phyloP scores from a whole-genome alignment of 768 basidiomycete genomes.

The Boletus bicolor region DNA sequence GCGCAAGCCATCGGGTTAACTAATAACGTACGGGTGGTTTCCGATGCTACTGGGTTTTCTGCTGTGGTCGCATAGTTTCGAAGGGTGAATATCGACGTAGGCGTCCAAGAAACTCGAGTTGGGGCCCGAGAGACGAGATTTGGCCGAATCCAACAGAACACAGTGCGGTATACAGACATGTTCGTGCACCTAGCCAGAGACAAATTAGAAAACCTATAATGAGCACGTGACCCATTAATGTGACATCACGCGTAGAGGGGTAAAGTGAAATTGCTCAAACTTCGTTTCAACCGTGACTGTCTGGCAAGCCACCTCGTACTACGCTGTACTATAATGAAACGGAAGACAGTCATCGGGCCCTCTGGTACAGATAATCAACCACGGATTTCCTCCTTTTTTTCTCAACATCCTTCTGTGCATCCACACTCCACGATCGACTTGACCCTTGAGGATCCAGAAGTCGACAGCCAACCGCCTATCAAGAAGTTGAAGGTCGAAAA shows the following conservation, averaged over 20 bases:
- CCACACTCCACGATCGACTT: conserved; percentile 46
- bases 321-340: conserved; percentile 15
- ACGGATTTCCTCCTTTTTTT: conserved; percentile 44
- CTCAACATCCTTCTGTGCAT: conserved; percentile 13
- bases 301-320: no score
- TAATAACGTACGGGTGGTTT: conserved; percentile 57
- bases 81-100: not conserved
- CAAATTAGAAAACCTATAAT: not conserved
- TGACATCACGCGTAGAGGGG: conserved; percentile 23
- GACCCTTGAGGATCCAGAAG: conserved; percentile 41
- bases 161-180: conserved; percentile 12
- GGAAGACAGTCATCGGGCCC: conserved; percentile 2
- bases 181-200: not conserved
- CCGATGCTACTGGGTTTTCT: conserved; percentile 50
- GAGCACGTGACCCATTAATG: conserved; percentile 24
- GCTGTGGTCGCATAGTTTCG: conserved; percentile 16
- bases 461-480: conserved; percentile 22
- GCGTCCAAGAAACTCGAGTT: not conserved
- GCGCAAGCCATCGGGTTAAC: not conserved
- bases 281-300: no score
- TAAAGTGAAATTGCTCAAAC: not conserved
- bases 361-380: conserved; percentile 28
- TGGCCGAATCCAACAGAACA: conserved; percentile 5
- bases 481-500: conserved; percentile 29
- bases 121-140: not conserved